Percentiles rank a stretch among this genome's conserved stretches.
These are phyloP conservation scores for Tausonia pullulans DNA, from an alignment of 1,284 basidiomycete species.

Conservation along the genomic window DNA sequence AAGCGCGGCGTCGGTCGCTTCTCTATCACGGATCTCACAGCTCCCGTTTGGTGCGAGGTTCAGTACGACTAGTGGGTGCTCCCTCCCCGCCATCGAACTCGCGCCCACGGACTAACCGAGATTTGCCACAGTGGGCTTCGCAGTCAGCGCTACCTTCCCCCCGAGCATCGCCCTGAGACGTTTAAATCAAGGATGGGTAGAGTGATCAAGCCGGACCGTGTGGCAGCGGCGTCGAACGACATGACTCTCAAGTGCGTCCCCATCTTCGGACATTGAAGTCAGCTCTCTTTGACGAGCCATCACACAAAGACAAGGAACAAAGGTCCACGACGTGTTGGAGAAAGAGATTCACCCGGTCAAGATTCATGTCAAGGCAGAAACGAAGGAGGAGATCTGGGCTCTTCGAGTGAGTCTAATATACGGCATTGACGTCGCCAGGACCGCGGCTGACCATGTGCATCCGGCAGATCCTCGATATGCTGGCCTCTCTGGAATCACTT, in stretches of 20 bases:
- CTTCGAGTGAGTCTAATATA: not conserved
- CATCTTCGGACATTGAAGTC: not conserved
- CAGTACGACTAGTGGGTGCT: slow-evolving; percentile 8
- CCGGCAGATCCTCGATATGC: slow-evolving; percentile 10
- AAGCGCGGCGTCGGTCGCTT: not conserved
- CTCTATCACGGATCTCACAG: slow-evolving; percentile 10
- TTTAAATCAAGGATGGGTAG: slow-evolving; percentile 3
- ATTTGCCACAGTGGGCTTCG: slow-evolving; percentile 2
- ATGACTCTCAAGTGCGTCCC: slow-evolving; percentile 10
- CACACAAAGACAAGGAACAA: slow-evolving; percentile 4
- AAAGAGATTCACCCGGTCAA: slow-evolving; percentile 16
- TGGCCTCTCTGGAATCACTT: slow-evolving; percentile 5
- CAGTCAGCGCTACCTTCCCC: not conserved
- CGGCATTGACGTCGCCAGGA: too few species aligned
- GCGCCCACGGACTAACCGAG: not conserved
- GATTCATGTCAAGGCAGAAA: slow-evolving; percentile 1
- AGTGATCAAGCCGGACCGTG: slow-evolving; percentile 2
- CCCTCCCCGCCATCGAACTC: not conserved
- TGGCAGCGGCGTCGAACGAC: slow-evolving; percentile 1
- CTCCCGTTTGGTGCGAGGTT: slow-evolving; percentile 14
- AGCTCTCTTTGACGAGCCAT: too few species aligned
- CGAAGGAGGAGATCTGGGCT: slow-evolving; percentile 14
- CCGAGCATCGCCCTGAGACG: not conserved
- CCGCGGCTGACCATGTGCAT: not conserved
- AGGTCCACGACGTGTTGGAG: slow-evolving; percentile 11